phyloP scores from a whole-genome alignment of 257 asterid species.

The Echium plantagineum region DNA sequence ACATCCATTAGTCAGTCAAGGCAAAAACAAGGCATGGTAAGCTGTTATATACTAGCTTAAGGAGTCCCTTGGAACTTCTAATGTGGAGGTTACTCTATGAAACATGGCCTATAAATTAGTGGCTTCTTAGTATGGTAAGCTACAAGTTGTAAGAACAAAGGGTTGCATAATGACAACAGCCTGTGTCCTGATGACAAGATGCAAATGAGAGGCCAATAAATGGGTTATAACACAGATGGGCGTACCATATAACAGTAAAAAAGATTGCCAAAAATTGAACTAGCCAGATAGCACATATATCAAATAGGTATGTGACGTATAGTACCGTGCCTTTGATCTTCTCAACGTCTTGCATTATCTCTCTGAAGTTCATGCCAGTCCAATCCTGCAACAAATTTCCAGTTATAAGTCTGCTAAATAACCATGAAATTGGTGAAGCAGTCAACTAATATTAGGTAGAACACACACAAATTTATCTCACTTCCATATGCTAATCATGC shows the following conservation, averaged over 20 bases:
- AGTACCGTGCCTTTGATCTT: constrained; percentile 99
- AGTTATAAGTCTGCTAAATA: constrained; percentile 10
- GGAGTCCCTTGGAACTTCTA: too few relatives aligned
- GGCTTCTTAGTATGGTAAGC: too few relatives aligned
- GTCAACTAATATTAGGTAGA: background rate
- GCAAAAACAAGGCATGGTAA: too few relatives aligned
- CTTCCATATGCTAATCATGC: background rate
- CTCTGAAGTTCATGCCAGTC: constrained; percentile 88
- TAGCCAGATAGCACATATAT: background rate
- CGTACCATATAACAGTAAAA: too few relatives aligned
- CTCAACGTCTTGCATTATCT: constrained; percentile 94
- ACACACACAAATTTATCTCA: background rate
- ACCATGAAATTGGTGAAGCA: constrained; percentile 5
- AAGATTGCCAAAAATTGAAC: background rate
- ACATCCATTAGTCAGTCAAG: too few relatives aligned
- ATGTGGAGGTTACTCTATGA: too few relatives aligned
- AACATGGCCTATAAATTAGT: too few relatives aligned
- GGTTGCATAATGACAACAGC: background rate
- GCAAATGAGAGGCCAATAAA: too few relatives aligned
- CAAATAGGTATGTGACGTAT: constrained; percentile 4
- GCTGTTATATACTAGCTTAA: too few relatives aligned
- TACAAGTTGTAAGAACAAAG: background rate
- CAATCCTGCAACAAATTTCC: constrained; percentile 64
- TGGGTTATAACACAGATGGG: too few relatives aligned
- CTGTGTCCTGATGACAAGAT: too few relatives aligned